These are phyloP conservation scores for Nyctanthes arbortristis DNA, from an alignment of 257 asterid species.

Conservation along the genomic window DNA sequence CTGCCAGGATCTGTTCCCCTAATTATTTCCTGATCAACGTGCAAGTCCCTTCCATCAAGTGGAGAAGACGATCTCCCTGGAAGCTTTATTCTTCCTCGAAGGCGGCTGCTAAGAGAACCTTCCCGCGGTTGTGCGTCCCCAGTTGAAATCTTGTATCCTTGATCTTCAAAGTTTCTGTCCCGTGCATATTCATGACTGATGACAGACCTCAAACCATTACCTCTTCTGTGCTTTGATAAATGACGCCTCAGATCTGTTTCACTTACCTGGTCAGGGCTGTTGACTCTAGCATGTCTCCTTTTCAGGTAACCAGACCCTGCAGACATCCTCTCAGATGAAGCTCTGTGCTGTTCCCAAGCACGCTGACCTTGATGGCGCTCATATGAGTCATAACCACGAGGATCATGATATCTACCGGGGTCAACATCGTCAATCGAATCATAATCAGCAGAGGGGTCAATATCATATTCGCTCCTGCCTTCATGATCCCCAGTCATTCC, in stretches of 20 bases:
- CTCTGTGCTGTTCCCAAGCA: conserved; percentile 57
- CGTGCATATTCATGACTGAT: conserved; percentile 57
- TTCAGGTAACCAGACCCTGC: conserved; percentile 45
- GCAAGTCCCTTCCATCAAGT: conserved; percentile 27
- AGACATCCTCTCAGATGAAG: conserved; percentile 51
- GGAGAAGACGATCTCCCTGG: conserved; percentile 61
- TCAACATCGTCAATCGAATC: conserved; percentile 41
- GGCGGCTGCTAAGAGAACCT: conserved; percentile 59
- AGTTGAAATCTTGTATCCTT: conserved; percentile 39
- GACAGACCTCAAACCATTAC: conserved; percentile 82
- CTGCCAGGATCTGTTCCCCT: conserved; percentile 48
- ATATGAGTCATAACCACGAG: conserved; percentile 45
- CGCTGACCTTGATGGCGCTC: conserved; percentile 49
- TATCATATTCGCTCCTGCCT: conserved; percentile 46
- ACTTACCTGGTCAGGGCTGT: conserved; percentile 44
- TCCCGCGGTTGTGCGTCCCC: conserved; percentile 49
- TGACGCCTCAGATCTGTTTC: conserved; percentile 74
- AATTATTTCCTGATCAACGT: conserved; percentile 39
- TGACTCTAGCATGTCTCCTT: conserved; percentile 53
- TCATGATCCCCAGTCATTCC: conserved; percentile 59
- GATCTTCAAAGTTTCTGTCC: conserved; percentile 45
- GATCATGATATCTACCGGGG: conserved; percentile 53
- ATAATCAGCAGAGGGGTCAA: conserved; percentile 50
- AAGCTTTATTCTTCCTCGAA: conserved; percentile 70
- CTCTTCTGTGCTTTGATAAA: conserved; percentile 56